Percentiles rank a stretch among this genome's conserved stretches.
Conservation (phyloP, 2,329 filamentous ascomycete species). For the Penicillium frequentans region DNA sequence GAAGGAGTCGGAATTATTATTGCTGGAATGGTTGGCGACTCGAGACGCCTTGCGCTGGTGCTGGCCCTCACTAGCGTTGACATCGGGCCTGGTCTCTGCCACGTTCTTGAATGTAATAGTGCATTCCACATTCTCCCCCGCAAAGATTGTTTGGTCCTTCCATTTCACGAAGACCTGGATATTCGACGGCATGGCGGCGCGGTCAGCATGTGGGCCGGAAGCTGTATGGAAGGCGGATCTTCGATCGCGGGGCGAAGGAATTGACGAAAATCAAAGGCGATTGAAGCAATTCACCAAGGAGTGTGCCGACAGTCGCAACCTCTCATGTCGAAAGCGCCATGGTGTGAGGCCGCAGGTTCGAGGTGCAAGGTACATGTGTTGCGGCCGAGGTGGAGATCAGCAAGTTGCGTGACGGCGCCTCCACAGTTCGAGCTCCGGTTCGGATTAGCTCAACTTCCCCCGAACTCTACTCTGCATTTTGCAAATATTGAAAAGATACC, state of each 20-base stretch:
- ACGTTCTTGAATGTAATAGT: conserved; percentile 96
- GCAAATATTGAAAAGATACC: background rate
- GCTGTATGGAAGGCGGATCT: conserved; percentile 15
- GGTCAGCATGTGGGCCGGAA: conserved; percentile 32
- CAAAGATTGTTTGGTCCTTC: conserved; percentile 91
- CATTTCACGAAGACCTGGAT: conserved; percentile 95
- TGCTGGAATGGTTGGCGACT: conserved; percentile 31
- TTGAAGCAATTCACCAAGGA: conserved; percentile 7
- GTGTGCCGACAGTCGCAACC: conserved; percentile 27
- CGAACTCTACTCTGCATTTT: background rate
- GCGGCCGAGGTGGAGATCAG: conserved; percentile 13
- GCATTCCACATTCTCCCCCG: conserved; percentile 93
- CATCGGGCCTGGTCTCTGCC: conserved; percentile 44
- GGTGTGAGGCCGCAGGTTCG: conserved; percentile 5
- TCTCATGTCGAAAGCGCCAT: conserved; percentile 27
- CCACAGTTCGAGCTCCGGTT: conserved; percentile 4
- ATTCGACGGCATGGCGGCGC: conserved; percentile 60
- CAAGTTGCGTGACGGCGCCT: conserved; percentile 15
- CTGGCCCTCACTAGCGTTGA: conserved; percentile 28
- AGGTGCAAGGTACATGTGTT: conserved; percentile 10
- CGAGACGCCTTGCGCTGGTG: conserved; percentile 42
- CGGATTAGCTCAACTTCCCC: background rate
- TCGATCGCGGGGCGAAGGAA: background rate
- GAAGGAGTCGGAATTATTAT: conserved; percentile 36
- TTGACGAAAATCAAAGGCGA: background rate